Base-by-base conservation (phyloP, 768 basidiomycete species). In the Lentinula boryana region DNA sequence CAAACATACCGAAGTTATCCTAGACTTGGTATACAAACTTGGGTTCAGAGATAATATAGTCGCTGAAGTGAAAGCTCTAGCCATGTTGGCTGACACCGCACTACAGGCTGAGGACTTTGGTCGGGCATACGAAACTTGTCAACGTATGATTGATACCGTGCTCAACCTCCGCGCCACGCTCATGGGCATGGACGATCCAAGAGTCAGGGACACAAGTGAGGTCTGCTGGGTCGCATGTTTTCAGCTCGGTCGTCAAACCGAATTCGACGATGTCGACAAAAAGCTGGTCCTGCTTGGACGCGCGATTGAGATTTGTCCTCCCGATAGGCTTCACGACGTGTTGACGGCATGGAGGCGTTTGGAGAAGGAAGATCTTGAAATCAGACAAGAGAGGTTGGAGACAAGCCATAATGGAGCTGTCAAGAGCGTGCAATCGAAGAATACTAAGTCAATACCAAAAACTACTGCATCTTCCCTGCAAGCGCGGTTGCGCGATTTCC, bases 211-310 rank as follows among this genome's bases (percentile, higher is more conserved):
- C 62, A 89, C 88, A 1, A 81, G 80, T 51, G 88, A 93, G 64
- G 88, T 95, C 38, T 92, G 89, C 64, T 98, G 95, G 95, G 85
- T 89, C 31, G 85, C 89, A 2, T 93, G 91, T 69, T 93, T 88
- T 74, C 88, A 92, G 72, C 82, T 98, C 2, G 95, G 93, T 15
- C 83, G 88, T 61, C 89, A 94, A 65, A 78, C 84, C 6, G 92
- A 90, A 67, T 95, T 88, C 67, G 68, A 78, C 1, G 88, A 95
- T 62, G 71, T 84, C 5, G 72, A 80, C 10, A 83, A 85, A 65
- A 90, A 89, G 68, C 77, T 93, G 62, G 75, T 73, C 1, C 78
- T 96, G 1, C 72, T 98, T 18, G 93, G 93, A 1, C 83, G 85
- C 54, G 91, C 95, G 2, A 76, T 98, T 32, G 87, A 93, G 67